phyloP scores from a whole-genome alignment of 2,329 filamentous ascomycete genomes.

The Diaporthe sp. region DNA sequence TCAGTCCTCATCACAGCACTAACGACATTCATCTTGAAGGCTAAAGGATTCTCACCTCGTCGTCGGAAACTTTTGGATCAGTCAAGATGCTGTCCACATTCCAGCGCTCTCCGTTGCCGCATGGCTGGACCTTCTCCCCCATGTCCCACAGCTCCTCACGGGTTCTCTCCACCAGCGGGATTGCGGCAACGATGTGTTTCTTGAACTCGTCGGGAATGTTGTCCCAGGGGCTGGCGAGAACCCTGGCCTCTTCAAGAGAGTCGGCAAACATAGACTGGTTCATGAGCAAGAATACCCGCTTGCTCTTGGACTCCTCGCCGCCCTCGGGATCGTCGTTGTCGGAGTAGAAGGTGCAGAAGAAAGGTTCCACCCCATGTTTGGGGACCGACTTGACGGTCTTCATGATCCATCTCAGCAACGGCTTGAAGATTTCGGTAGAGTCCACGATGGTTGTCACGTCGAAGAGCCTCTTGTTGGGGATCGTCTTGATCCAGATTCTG shows the following conservation, averaged over 20 bases:
- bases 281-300: background rate
- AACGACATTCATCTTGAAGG: background rate
- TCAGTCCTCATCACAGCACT: background rate
- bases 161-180: background rate
- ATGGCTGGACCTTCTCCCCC: background rate
- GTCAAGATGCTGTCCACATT: slow-evolving; percentile 9
- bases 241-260: background rate
- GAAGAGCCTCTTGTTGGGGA: background rate
- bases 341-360: slow-evolving; percentile 14
- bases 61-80: background rate
- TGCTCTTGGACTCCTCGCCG: slow-evolving; percentile 8
- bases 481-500: background rate
- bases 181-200: background rate
- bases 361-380: background rate
- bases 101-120: slow-evolving; percentile 2
- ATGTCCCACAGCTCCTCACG: background rate
- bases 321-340: background rate
- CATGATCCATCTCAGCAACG: background rate
- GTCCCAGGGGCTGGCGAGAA: background rate
- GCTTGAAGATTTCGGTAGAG: background rate
- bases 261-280: slow-evolving; percentile 22
- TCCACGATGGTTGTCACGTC: background rate
- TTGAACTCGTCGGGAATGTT: background rate
- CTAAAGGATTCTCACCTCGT: background rate
- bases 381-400: background rate